Percentiles rank a stretch among this genome's conserved stretches.
These are phyloP conservation scores for Boechera retrofracta DNA, from an alignment of 345 rosid genomes.

Conservation along the genomic window DNA sequence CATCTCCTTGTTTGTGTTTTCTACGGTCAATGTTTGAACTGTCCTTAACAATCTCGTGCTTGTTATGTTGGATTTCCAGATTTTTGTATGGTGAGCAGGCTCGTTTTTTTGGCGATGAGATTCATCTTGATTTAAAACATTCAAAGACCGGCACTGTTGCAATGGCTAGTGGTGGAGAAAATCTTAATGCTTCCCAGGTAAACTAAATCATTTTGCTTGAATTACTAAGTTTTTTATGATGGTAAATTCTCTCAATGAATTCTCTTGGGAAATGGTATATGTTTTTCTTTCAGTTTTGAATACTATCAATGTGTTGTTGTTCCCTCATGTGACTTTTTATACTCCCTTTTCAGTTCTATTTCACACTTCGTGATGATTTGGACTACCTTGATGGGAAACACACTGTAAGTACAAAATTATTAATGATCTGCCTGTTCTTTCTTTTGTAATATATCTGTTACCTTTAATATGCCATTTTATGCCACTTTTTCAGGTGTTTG, in stretches of 20 bases:
- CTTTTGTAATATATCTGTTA: not conserved
- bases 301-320: not conserved
- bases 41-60: not conserved
- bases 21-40: not conserved
- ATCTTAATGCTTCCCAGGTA: constrained; percentile 98
- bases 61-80: constrained; percentile 49
- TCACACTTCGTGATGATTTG: constrained; percentile 82
- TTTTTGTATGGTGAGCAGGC: constrained; percentile 91
- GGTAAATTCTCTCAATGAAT: not conserved
- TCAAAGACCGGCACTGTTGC: constrained; percentile 83
- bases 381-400: constrained; percentile 99
- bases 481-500: constrained; percentile 68
- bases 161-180: constrained; percentile 97
- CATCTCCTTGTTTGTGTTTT: constrained; percentile 15
- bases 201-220: constrained; percentile 10
- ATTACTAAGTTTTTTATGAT: constrained; percentile 7
- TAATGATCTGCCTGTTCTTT: constrained; percentile 3
- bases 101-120: constrained; percentile 86
- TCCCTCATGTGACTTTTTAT: constrained; percentile 29
- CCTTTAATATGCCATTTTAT: not conserved
- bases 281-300: not conserved
- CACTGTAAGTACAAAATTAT: constrained; percentile 60
- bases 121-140: constrained; percentile 87
- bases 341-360: constrained; percentile 68
- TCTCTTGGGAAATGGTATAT: not conserved